Evolutionary conservation across 1,139 yeast species (phyloP).

Genomic region (Blastobotrys illinoisensis): DNA sequence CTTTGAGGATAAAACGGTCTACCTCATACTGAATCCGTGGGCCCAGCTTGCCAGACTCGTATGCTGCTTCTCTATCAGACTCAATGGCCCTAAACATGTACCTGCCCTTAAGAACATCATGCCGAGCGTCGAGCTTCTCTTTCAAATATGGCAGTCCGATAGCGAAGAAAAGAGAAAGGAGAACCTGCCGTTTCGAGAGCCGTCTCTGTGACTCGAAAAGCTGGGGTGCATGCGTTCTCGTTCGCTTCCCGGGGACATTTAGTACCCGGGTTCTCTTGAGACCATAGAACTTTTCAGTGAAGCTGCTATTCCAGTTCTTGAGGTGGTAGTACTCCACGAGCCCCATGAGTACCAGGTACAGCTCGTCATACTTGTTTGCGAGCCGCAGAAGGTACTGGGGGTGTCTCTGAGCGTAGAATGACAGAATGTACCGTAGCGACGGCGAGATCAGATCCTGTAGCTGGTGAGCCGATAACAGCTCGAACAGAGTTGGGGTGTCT

Average conservation of each 20-base stretch:
- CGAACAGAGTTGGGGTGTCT: constrained; percentile 76
- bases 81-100: constrained; percentile 47
- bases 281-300: constrained; percentile 91
- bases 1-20: constrained; percentile 46
- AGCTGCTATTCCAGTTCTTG: constrained; percentile 73
- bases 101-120: constrained; percentile 60
- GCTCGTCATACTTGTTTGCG: constrained; percentile 71
- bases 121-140: constrained; percentile 62
- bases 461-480: constrained; percentile 74
- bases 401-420: constrained; percentile 72
- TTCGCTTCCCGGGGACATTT: constrained; percentile 24
- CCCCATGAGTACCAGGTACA: constrained; percentile 58
- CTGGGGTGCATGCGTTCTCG: constrained; percentile 37
- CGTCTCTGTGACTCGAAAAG: constrained; percentile 51
- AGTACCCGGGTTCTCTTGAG: constrained; percentile 53
- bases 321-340: constrained; percentile 71
- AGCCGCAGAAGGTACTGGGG: constrained; percentile 63
- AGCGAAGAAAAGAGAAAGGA: constrained; percentile 56
- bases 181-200: constrained; percentile 49
- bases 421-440: constrained; percentile 71
- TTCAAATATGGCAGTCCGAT: constrained; percentile 63
- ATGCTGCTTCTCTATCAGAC: constrained; percentile 29
- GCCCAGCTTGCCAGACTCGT: constrained; percentile 15
- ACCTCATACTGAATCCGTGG: constrained; percentile 26
- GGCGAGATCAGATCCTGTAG: constrained; percentile 75